Percentiles rank a stretch among this genome's conserved stretches.
These are phyloP conservation scores for Sclerotinia minor DNA, from an alignment of 2,329 filamentous ascomycete genomes.

Conservation along the genomic window DNA sequence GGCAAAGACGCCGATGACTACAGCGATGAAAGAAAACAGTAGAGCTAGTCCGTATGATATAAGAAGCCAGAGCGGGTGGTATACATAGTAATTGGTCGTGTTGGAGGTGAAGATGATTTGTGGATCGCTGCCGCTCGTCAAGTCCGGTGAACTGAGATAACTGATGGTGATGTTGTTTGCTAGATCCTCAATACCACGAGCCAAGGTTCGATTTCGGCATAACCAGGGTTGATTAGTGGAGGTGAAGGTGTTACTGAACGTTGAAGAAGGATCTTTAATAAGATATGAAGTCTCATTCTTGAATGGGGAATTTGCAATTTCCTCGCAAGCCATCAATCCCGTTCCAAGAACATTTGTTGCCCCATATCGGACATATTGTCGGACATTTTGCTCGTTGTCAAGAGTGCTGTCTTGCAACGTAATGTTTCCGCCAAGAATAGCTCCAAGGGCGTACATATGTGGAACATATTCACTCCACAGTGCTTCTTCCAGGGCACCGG, in stretches of 20 bases:
- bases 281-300: neutral
- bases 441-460: conserved; percentile 2
- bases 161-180: conserved; percentile 36
- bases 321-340: neutral
- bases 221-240: conserved; percentile 20
- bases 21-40: conserved; percentile 12
- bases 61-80: conserved; percentile 21
- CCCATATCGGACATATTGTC: neutral
- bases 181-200: conserved; percentile 31
- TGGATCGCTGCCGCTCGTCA: conserved; percentile 9
- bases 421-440: conserved; percentile 9
- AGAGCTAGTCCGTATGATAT: conserved; percentile 21
- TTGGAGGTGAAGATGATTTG: conserved; percentile 13
- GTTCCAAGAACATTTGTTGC: neutral
- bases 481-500: neutral
- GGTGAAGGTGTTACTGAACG: conserved; percentile 9
- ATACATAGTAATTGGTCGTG: conserved; percentile 25
- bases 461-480: conserved; percentile 14
- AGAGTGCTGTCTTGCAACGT: neutral
- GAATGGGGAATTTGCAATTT: conserved; percentile 1
- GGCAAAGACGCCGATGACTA: conserved; percentile 23
- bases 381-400: neutral
- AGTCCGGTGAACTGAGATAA: conserved; percentile 25
- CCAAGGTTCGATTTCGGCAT: conserved; percentile 32
- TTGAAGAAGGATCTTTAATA: neutral